These are phyloP conservation scores for Kwoniella botswanensis DNA, from an alignment of 768 basidiomycete genomes.

Conservation along the genomic window DNA sequence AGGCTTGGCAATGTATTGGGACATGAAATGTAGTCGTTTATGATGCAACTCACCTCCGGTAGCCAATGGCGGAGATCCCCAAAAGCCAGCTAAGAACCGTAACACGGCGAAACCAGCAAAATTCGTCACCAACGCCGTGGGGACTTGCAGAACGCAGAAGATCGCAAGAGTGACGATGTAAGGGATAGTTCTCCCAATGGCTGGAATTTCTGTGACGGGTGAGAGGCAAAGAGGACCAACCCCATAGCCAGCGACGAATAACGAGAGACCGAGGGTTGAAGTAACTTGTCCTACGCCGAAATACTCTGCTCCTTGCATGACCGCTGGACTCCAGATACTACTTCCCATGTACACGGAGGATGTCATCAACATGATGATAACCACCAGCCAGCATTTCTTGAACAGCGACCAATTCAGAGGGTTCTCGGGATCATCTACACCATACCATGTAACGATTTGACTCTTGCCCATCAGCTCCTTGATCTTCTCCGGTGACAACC, in stretches of 20 bases:
- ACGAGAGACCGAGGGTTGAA: constrained; percentile 54
- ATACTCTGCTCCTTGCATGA: constrained; percentile 31
- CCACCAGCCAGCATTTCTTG: constrained; percentile 43
- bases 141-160: constrained; percentile 58
- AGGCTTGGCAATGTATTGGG: too few species aligned
- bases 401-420: constrained; percentile 47
- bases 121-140: constrained; percentile 51
- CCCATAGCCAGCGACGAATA: constrained; percentile 59
- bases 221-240: constrained; percentile 51
- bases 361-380: constrained; percentile 48
- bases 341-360: constrained; percentile 48
- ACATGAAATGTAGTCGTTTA: too few species aligned
- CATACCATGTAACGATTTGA: constrained; percentile 48
- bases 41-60: constrained; percentile 51
- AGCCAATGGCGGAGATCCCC: constrained; percentile 58
- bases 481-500: constrained; percentile 17
- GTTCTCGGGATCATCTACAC: constrained; percentile 48
- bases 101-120: constrained; percentile 55
- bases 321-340: constrained; percentile 43
- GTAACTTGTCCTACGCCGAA: constrained; percentile 44
- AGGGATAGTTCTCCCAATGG: constrained; percentile 56
- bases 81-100: constrained; percentile 58
- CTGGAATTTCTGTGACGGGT: constrained; percentile 56
- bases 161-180: constrained; percentile 58
- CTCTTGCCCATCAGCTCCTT: constrained; percentile 31